phyloP scores from a whole-genome alignment of 768 basidiomycete species.

The Termitomyces sp. region DNA sequence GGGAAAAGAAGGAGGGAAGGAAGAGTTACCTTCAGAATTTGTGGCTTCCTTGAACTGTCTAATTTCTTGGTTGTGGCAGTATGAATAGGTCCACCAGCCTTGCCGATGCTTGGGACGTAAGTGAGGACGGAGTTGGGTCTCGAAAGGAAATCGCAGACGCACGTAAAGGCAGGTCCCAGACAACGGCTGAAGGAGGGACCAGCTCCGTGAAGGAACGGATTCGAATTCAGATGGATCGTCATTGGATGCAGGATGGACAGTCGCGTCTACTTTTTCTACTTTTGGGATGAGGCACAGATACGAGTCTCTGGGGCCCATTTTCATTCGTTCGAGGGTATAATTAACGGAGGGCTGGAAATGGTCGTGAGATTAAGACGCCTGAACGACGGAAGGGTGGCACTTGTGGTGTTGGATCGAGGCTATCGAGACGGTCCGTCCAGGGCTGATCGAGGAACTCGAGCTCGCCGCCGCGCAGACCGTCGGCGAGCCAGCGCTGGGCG shows the following conservation, averaged over 20 bases:
- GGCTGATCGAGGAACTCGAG: slow-evolving; percentile 71
- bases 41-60: slow-evolving; percentile 91
- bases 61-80: slow-evolving; percentile 92
- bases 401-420: slow-evolving; percentile 33
- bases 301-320: slow-evolving; percentile 59
- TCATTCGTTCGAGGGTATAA: slow-evolving; percentile 68
- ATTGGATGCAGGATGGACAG: slow-evolving; percentile 31
- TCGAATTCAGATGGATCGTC: slow-evolving; percentile 52
- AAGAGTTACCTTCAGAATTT: slow-evolving; percentile 54
- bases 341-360: slow-evolving; percentile 22
- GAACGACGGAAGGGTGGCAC: slow-evolving; percentile 19
- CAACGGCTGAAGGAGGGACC: slow-evolving; percentile 78
- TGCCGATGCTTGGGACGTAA: slow-evolving; percentile 61
- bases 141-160: slow-evolving; percentile 29
- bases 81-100: slow-evolving; percentile 97
- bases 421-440: slow-evolving; percentile 48
- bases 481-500: slow-evolving; percentile 66
- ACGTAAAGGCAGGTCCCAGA: slow-evolving; percentile 83
- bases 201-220: slow-evolving; percentile 66
- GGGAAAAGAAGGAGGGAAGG: slow-evolving; percentile 14
- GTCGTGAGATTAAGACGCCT: slow-evolving; percentile 11
- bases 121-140: slow-evolving; percentile 21
- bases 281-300: slow-evolving; percentile 81
- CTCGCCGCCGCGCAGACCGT: slow-evolving; percentile 72
- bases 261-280: slow-evolving; percentile 50